A percentile compares a stretch with the other conserved stretches of the same genome.
These are phyloP conservation scores for Emergomyces pasteurianus DNA, from an alignment of 2,329 filamentous ascomycete species.

Conservation along the genomic window DNA sequence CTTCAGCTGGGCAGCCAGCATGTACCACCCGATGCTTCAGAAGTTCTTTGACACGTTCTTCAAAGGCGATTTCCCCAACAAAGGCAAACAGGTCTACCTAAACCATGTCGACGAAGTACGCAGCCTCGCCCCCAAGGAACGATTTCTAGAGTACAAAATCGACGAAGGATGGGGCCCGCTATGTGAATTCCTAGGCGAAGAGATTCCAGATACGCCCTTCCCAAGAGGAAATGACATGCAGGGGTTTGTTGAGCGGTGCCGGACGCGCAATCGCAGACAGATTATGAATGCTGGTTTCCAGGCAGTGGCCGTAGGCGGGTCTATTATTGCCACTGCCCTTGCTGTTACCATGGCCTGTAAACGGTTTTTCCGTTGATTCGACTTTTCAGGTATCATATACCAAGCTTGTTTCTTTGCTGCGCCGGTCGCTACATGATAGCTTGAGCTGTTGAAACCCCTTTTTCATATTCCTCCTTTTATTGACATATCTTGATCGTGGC, in stretches of 20 bases:
- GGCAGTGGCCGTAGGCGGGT: slow-evolving; percentile 38
- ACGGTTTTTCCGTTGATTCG: slow-evolving; percentile 22
- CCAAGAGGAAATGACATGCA: slow-evolving; percentile 43
- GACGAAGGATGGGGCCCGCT: slow-evolving; percentile 44
- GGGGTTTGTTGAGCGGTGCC: slow-evolving; percentile 44
- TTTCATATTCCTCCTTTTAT: not conserved
- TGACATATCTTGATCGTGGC: not conserved
- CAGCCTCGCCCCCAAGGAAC: slow-evolving; percentile 36
- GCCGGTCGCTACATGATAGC: not conserved
- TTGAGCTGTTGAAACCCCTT: not conserved
- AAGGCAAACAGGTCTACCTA: slow-evolving; percentile 51
- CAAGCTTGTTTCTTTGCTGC: not conserved
- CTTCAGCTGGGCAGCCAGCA: slow-evolving; percentile 52
- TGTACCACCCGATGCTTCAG: slow-evolving; percentile 58
- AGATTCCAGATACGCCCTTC: slow-evolving; percentile 39
- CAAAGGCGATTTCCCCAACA: slow-evolving; percentile 53
- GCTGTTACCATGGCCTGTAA: slow-evolving; percentile 30
- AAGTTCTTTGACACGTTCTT: slow-evolving; percentile 60
- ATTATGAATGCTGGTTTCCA: slow-evolving; percentile 45
- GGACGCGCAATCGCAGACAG: slow-evolving; percentile 41
- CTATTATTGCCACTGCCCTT: slow-evolving; percentile 35
- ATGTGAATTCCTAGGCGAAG: slow-evolving; percentile 43
- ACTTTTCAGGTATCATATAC: not conserved
- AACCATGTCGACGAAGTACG: slow-evolving; percentile 45
- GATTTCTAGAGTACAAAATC: slow-evolving; percentile 43